Evolutionary conservation across 805 yeast genomes (phyloP).

Genomic region (Naumovozyma baii): DNA sequence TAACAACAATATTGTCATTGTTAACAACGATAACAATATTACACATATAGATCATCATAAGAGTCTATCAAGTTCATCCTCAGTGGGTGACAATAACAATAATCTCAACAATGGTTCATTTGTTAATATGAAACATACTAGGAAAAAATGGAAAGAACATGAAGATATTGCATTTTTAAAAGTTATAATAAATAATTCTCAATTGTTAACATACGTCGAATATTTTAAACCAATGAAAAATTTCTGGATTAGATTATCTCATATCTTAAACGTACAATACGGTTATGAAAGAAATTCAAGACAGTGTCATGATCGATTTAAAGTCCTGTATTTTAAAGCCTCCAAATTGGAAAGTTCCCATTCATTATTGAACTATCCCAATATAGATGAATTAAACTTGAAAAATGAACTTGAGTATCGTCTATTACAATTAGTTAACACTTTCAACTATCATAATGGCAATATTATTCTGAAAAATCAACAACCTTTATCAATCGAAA

Average conservation of each 20-base stretch:
- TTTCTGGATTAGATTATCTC: conserved; percentile 21
- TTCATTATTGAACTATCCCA: background rate
- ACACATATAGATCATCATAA: too few relatives aligned
- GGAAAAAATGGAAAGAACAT: conserved; percentile 19
- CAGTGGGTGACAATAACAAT: too few relatives aligned
- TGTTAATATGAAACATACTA: conserved; percentile 5
- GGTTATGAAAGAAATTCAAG: conserved; percentile 20
- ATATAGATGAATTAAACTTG: background rate
- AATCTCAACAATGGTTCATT: background rate
- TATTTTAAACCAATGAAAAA: conserved; percentile 25
- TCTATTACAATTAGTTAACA: conserved; percentile 10
- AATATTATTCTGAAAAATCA: conserved; percentile 14
- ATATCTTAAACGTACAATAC: conserved; percentile 11
- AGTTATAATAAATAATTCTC: conserved; percentile 12
- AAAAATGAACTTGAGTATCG: conserved; percentile 8
- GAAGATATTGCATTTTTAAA: conserved; percentile 19
- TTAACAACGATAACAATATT: background rate
- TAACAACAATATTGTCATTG: background rate
- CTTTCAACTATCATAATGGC: conserved; percentile 15
- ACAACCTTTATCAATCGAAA: conserved; percentile 2
- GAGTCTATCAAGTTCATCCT: too few relatives aligned
- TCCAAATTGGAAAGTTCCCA: conserved; percentile 3
- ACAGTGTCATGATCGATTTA: conserved; percentile 26
- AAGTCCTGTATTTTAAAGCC: conserved; percentile 18
- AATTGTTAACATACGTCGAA: conserved; percentile 17